phyloP scores from a whole-genome alignment of 345 rosid genomes.

The Bruguiera sexangula region DNA sequence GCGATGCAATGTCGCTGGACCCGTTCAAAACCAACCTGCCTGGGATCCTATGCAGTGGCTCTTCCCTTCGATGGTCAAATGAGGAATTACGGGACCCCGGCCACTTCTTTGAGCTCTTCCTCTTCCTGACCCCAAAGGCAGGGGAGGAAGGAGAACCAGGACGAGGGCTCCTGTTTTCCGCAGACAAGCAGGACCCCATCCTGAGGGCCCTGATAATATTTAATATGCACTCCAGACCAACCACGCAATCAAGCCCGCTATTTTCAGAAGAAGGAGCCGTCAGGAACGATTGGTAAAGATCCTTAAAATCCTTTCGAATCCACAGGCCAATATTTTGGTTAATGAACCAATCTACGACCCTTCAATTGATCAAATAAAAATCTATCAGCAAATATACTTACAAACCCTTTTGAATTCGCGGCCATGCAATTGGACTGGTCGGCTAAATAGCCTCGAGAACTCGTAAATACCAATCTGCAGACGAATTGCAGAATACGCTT shows the following conservation, averaged over 20 bases:
- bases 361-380: neutral
- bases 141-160: conserved; percentile 86
- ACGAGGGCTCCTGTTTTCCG: conserved; percentile 85
- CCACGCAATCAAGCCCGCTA: conserved; percentile 53
- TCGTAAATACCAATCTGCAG: neutral
- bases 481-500: conserved; percentile 6
- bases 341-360: conserved; percentile 4
- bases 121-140: conserved; percentile 53
- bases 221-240: conserved; percentile 96
- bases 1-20: conserved; percentile 72
- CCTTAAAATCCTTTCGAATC: neutral
- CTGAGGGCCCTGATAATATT: conserved; percentile 96
- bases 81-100: conserved; percentile 59
- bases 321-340: neutral
- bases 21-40: conserved; percentile 85
- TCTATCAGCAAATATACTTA: neutral
- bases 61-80: conserved; percentile 62
- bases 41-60: conserved; percentile 63
- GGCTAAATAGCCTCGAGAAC: neutral
- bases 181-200: conserved; percentile 99
- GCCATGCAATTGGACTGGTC: neutral
- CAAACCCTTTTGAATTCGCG: conserved; percentile 5
- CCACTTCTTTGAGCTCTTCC: conserved; percentile 58
- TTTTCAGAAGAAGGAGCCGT: conserved; percentile 65
- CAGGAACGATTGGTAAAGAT: conserved; percentile 13